These are phyloP conservation scores for Hypoxylon rickii DNA, from an alignment of 495 filamentous ascomycete genomes.

Conservation along the genomic window DNA sequence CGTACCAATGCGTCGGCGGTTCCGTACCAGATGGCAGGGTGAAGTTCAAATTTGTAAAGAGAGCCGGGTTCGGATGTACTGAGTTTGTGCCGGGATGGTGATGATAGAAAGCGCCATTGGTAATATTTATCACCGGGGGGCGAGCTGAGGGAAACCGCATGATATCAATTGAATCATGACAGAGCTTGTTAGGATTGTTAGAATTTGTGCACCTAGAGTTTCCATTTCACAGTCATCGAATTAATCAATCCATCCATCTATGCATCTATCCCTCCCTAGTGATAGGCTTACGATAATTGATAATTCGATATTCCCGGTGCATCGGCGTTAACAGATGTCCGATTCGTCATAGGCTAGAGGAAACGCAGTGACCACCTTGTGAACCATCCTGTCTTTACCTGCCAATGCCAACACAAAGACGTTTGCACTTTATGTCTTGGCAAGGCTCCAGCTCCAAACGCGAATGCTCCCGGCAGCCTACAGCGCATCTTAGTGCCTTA, in stretches of 20 bases:
- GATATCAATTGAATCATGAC: conserved; percentile 28
- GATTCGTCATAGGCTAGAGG: conserved; percentile 2
- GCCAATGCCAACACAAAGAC: too few relatives aligned
- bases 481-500: too few relatives aligned
- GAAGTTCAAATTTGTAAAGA: conserved; percentile 73
- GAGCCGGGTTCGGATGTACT: conserved; percentile 58
- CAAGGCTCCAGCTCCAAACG: conserved; percentile 43
- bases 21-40: conserved; percentile 57
- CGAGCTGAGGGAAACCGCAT: conserved; percentile 42
- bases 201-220: too few relatives aligned
- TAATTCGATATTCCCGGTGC: conserved; percentile 15
- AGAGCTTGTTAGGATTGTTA: neutral
- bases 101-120: conserved; percentile 80
- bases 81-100: conserved; percentile 64
- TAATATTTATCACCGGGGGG: conserved; percentile 70
- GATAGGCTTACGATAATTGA: too few relatives aligned
- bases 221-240: too few relatives aligned
- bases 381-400: too few relatives aligned
- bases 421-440: conserved; percentile 30
- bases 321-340: conserved; percentile 22
- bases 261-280: too few relatives aligned
- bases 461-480: conserved; percentile 55
- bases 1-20: conserved; percentile 66
- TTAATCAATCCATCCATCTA: too few relatives aligned
- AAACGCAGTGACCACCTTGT: conserved; percentile 22